Percentiles rank a stretch among this genome's conserved stretches.
Evolutionary conservation across 2,329 filamentous ascomycete genomes (phyloP).

Genomic region (Nectriaceae sp.): DNA sequence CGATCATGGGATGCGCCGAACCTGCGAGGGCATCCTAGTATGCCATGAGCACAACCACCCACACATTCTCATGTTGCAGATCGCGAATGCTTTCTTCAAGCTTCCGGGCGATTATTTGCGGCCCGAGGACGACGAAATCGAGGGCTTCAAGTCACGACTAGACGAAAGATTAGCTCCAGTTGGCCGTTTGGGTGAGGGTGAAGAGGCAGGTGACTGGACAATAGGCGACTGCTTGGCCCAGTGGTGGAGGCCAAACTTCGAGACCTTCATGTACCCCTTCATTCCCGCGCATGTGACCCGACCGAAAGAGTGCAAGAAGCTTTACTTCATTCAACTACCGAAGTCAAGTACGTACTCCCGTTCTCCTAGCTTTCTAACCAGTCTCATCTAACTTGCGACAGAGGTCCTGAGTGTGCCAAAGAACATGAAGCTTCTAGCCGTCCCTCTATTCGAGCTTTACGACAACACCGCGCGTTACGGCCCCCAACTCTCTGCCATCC

Average conservation of each 20-base stretch:
- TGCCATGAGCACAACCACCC: conserved; percentile 99
- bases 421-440: conserved; percentile 98
- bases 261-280: conserved; percentile 99
- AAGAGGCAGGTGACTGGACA: conserved; percentile 86
- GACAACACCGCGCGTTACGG: conserved; percentile 96
- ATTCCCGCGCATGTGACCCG: conserved; percentile 93
- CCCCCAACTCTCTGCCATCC: conserved; percentile 93
- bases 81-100: conserved; percentile 99
- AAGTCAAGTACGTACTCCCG: conserved; percentile 69
- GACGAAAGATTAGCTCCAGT: conserved; percentile 93
- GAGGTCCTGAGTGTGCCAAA: conserved; percentile 96
- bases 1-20: conserved; percentile 92
- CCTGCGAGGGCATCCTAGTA: conserved; percentile 94
- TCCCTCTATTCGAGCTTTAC: conserved; percentile 96
- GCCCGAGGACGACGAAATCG: conserved; percentile 85
- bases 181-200: conserved; percentile 81
- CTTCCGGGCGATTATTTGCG: conserved; percentile 93
- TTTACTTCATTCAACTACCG: conserved; percentile 95
- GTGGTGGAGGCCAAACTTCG: conserved; percentile 99
- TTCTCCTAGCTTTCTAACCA: background rate
- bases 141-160: conserved; percentile 90
- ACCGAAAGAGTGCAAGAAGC: conserved; percentile 98
- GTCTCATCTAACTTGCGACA: conserved; percentile 37
- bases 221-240: conserved; percentile 93
- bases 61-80: conserved; percentile 98